phyloP scores from a whole-genome alignment of 129 eudicot genomes.

The Artemisia annua region DNA sequence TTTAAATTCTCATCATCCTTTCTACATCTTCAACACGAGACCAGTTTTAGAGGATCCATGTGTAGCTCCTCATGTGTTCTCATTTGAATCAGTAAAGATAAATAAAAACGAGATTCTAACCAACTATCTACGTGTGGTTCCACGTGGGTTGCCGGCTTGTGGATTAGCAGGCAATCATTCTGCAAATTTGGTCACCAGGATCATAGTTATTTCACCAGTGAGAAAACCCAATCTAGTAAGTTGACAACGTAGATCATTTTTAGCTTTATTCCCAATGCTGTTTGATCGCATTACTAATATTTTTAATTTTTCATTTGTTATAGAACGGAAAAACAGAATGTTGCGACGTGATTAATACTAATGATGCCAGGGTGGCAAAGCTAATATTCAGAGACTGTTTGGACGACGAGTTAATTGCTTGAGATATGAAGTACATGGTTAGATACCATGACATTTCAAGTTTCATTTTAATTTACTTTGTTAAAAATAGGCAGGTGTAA shows the following conservation, averaged over 20 bases:
- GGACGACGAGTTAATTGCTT: conserved; percentile 30
- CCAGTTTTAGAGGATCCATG: neutral
- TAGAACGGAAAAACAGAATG: conserved; percentile 39
- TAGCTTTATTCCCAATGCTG: too few species aligned
- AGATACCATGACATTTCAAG: neutral
- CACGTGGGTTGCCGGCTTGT: neutral
- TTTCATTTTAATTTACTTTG: too few species aligned
- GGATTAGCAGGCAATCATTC: neutral
- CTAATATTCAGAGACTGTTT: conserved; percentile 28
- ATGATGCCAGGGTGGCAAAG: conserved; percentile 11
- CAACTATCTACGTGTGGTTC: neutral
- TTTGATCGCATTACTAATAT: neutral
- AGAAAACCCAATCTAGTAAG: neutral
- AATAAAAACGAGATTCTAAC: neutral
- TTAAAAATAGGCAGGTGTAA: too few species aligned
- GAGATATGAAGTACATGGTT: neutral
- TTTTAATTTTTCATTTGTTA: neutral
- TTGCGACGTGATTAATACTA: conserved; percentile 29
- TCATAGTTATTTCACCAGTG: neutral
- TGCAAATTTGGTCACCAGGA: neutral
- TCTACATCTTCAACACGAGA: neutral
- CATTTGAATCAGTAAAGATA: neutral
- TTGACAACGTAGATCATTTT: neutral
- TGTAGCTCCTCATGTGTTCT: neutral
- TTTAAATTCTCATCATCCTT: neutral